Conservation (phyloP, 2,329 filamentous ascomycete genomes). For the Hypoxylon rubiginosum region DNA sequence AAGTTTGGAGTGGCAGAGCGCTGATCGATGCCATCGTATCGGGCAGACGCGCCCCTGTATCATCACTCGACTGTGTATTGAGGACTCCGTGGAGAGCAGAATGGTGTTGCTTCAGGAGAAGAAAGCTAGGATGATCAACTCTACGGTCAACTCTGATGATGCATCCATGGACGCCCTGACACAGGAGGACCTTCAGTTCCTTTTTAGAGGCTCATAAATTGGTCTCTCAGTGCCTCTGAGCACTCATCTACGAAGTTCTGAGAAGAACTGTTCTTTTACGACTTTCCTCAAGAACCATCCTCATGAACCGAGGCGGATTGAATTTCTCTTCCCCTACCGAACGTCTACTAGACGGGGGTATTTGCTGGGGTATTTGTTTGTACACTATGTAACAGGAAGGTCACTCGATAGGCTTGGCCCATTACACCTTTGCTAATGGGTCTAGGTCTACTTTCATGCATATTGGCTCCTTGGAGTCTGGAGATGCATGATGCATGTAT, state of each 20-base stretch:
- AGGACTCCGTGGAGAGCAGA: constrained; percentile 95
- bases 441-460: not conserved
- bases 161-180: constrained; percentile 91
- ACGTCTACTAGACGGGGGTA: not conserved
- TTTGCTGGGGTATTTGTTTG: constrained; percentile 16
- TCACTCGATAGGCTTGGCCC: not conserved
- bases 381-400: not conserved
- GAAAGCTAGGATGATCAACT: constrained; percentile 98
- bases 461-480: not conserved
- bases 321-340: not conserved
- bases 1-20: constrained; percentile 99
- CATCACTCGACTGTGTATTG: constrained; percentile 94
- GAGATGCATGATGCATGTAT: not conserved
- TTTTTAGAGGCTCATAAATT: constrained; percentile 79
- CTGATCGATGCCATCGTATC: constrained; percentile 93
- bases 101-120: constrained; percentile 98
- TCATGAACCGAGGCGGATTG: no score
- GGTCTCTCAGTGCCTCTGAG: not conserved
- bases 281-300: not conserved
- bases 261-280: not conserved
- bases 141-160: constrained; percentile 94
- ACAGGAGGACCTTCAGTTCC: constrained; percentile 93
- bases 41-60: constrained; percentile 94
- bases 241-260: not conserved
- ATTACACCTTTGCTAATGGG: not conserved